Conservation (phyloP, 352 stramenopile species). For the Pythium aristosporum region DNA sequence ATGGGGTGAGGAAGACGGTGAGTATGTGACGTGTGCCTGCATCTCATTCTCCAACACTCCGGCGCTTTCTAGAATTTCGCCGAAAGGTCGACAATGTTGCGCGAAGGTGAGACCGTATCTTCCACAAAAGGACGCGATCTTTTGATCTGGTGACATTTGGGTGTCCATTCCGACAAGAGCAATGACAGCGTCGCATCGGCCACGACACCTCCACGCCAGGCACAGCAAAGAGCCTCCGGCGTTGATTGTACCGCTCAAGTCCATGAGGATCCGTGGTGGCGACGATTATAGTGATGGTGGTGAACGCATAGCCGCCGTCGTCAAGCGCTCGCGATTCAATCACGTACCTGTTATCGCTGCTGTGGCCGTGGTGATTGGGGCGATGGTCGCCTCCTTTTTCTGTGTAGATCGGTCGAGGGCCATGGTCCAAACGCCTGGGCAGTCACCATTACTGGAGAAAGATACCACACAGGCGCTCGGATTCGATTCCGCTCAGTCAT, state of each 20-base stretch:
- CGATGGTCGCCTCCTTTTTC: not conserved
- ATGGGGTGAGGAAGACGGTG: too few species aligned
- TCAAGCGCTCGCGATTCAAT: not conserved
- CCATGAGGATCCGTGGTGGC: not conserved
- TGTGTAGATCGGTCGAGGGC: not conserved
- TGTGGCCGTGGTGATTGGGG: not conserved
- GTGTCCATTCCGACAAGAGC: too few species aligned
- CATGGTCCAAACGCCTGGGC: not conserved
- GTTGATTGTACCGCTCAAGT: conserved; percentile 1
- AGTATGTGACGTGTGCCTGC: too few species aligned
- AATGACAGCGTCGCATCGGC: not conserved
- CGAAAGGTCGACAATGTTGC: conserved; percentile 18
- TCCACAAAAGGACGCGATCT: conserved; percentile 19
- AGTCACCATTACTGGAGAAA: not conserved
- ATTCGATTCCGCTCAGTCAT: conserved; percentile 5
- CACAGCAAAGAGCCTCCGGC: not conserved
- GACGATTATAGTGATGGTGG: not conserved
- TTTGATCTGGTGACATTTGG: not conserved
- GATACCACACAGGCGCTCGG: not conserved
- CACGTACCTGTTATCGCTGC: not conserved
- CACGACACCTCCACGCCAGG: not conserved
- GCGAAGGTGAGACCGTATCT: conserved; percentile 1
- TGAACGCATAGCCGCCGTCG: not conserved
- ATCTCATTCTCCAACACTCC: too few species aligned
- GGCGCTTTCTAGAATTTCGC: not conserved